Evolutionary conservation across 148 eudicot genomes (phyloP), one percentile per base, ranked within the genome.

Genomic region (Vaccinium vitisidaea): DNA sequence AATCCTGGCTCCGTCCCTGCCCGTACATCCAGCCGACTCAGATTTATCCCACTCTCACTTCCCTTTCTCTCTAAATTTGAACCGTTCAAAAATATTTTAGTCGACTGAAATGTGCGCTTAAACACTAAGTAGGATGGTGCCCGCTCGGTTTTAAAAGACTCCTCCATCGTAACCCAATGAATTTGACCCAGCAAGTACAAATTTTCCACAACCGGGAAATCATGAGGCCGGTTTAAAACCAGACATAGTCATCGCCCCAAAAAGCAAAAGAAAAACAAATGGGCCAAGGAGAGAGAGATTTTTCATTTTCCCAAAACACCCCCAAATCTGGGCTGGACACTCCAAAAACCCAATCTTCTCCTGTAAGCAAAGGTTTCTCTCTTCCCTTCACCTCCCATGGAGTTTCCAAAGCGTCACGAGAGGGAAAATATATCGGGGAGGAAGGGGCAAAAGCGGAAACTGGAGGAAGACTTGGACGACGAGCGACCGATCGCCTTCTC

Each of bases 401-500:
- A 87, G 88, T 87, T 85, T 81, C 86, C 75, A 55, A 88, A 78
- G 79, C 87, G 86, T 84, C 92, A 71, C 6, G 83, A 50, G 58
- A 87, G 85, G 74, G 91, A 88, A 83, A 90, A 87, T 87, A 87
- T 88, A 11, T 63, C 81, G 56, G 88, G 86, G 71, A 87, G 87
- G 82, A 92, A 92, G 80, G 92, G 93, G 82, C 93, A 92, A 75
- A 92, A 92, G 81, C 83, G 93, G 70, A 92, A 92, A 86, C 83
- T 87, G 36, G 92, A 90, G 58, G 89, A 85, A 6, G 91, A 90
- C 0, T 78, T 84, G 6, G 87, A 87, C 81, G 86, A 85, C 4
- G 81, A 70, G 6, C 81, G 84, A 10, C 81, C 85, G 79, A 69
- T 55, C 69, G 13, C 73, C 21, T 9, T 61, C 3, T 73, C 84